These are phyloP conservation scores for Hypsizygus marmoreus DNA, from an alignment of 768 basidiomycete genomes.

Conservation along the genomic window DNA sequence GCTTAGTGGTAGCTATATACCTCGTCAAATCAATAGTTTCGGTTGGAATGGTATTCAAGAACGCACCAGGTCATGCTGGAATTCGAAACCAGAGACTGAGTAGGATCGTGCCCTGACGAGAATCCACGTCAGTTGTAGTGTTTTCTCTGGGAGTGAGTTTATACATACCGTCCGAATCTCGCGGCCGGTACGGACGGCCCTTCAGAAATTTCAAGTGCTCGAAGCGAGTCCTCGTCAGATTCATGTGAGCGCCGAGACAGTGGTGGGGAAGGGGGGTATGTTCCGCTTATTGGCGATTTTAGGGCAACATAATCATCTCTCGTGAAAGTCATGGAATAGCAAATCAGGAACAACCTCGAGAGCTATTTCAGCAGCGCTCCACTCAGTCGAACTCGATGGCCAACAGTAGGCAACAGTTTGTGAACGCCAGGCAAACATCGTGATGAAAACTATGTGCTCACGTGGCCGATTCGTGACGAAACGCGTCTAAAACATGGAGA, in stretches of 20 bases:
- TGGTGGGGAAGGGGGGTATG: conserved; percentile 39
- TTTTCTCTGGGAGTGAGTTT: neutral
- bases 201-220: conserved; percentile 77
- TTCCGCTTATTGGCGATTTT: conserved; percentile 39
- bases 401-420: too few relatives aligned
- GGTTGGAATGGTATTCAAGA: conserved; percentile 6
- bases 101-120: conserved; percentile 52
- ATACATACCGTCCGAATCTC: conserved; percentile 36
- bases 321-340: conserved; percentile 40
- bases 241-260: conserved; percentile 50
- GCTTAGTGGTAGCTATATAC: conserved; percentile 61
- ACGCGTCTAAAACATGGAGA: too few relatives aligned
- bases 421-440: too few relatives aligned
- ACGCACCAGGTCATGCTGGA: conserved; percentile 62
- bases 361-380: too few relatives aligned
- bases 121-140: conserved; percentile 5
- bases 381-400: too few relatives aligned
- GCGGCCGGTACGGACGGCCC: conserved; percentile 45
- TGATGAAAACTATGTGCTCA: too few relatives aligned
- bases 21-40: neutral
- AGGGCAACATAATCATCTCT: conserved; percentile 47
- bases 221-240: conserved; percentile 68
- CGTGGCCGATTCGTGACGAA: too few relatives aligned
- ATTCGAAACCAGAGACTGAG: conserved; percentile 78
- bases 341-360: too few relatives aligned